Conservation (phyloP, 768 basidiomycete species). For the Suillus cothurnatus region DNA sequence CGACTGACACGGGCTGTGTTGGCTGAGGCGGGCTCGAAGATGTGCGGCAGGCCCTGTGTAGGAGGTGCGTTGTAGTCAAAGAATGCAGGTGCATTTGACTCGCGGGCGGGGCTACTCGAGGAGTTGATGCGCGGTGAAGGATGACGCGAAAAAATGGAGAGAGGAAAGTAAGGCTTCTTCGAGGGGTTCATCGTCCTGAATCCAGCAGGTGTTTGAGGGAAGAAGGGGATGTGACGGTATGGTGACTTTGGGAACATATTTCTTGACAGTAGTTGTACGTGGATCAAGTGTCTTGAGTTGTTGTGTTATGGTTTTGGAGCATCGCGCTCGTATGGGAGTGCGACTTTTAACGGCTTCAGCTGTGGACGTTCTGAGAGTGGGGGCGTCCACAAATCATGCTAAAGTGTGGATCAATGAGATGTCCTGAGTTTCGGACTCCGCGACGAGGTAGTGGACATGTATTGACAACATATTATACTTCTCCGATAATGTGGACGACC, state of each 20-base stretch:
- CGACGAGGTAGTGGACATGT: neutral
- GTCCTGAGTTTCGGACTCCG: neutral
- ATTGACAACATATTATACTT: neutral
- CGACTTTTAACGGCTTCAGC: neutral
- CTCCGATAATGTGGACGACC: too few relatives aligned
- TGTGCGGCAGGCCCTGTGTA: slow-evolving; percentile 9
- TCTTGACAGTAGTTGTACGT: slow-evolving; percentile 4
- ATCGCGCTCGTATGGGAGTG: neutral
- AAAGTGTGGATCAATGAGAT: neutral
- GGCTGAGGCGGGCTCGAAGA: neutral
- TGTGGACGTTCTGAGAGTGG: neutral
- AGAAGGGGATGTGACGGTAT: slow-evolving; percentile 16
- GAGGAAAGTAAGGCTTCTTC: slow-evolving; percentile 17
- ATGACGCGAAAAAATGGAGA: neutral
- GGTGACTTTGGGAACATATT: slow-evolving; percentile 22
- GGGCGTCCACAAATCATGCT: neutral
- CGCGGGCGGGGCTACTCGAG: neutral
- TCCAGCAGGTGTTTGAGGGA: slow-evolving; percentile 24
- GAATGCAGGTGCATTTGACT: neutral
- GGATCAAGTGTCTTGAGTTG: neutral
- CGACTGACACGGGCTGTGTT: neutral
- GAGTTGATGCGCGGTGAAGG: slow-evolving; percentile 20
- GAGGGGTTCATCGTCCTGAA: slow-evolving; percentile 24
- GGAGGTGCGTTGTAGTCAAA: slow-evolving; percentile 17
- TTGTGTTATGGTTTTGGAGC: neutral